Percentiles rank a stretch among this genome's conserved stretches.
Conservation (phyloP, 768 basidiomycete species). For the Panellus pusillus region DNA sequence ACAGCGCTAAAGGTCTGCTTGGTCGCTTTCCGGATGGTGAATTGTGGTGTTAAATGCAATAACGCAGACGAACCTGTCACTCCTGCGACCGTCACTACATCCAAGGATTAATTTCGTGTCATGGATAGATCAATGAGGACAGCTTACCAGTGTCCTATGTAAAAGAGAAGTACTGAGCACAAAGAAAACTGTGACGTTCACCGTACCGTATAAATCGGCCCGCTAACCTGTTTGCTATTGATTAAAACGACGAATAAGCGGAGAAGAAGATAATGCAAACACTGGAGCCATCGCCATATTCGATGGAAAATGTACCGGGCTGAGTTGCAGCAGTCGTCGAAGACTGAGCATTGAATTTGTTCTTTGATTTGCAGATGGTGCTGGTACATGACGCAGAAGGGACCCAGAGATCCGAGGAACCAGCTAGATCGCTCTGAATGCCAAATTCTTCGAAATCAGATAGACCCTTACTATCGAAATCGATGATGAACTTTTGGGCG, state of each 20-base stretch:
- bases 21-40: slow-evolving; percentile 7
- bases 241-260: neutral
- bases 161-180: neutral
- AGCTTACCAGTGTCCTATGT: slow-evolving; percentile 6
- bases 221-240: slow-evolving; percentile 31
- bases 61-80: slow-evolving; percentile 4
- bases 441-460: neutral
- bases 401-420: slow-evolving; percentile 27
- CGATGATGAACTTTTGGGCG: slow-evolving; percentile 34
- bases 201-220: slow-evolving; percentile 38
- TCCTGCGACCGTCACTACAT: slow-evolving; percentile 12
- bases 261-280: neutral
- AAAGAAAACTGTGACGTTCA: slow-evolving; percentile 21
- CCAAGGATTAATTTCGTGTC: neutral
- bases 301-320: slow-evolving; percentile 34
- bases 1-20: slow-evolving; percentile 34
- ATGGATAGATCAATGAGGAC: neutral
- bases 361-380: slow-evolving; percentile 31
- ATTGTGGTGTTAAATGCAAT: neutral
- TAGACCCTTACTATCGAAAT: slow-evolving; percentile 38
- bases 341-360: slow-evolving; percentile 27
- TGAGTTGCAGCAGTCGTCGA: slow-evolving; percentile 32
- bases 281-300: slow-evolving; percentile 45
- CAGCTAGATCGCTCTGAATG: neutral
- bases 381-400: slow-evolving; percentile 30